Percentiles rank a stretch among this genome's conserved stretches.
phyloP scores from a whole-genome alignment of 805 yeast genomes.

The Suhomyces sp. region DNA sequence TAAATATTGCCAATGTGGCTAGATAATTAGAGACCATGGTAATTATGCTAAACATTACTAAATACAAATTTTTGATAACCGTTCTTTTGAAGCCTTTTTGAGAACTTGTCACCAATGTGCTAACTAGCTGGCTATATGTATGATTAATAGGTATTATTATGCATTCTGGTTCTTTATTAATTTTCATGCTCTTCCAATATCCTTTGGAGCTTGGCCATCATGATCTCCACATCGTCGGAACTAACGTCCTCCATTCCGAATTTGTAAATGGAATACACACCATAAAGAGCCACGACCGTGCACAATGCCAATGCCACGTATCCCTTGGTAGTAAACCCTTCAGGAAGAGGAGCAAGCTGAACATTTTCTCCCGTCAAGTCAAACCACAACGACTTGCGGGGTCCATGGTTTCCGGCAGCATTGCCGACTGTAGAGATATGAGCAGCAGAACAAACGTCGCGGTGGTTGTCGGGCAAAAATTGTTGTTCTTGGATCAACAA shows the following conservation, averaged over 20 bases:
- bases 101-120: neutral
- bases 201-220: slow-evolving; percentile 32
- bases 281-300: slow-evolving; percentile 54
- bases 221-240: slow-evolving; percentile 45
- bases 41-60: too few relatives aligned
- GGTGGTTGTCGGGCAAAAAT: slow-evolving; percentile 45
- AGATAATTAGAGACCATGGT: too few relatives aligned
- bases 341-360: slow-evolving; percentile 63
- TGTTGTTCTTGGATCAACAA: slow-evolving; percentile 37
- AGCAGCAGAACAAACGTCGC: slow-evolving; percentile 46
- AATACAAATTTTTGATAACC: neutral
- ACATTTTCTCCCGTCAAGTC: slow-evolving; percentile 57
- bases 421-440: slow-evolving; percentile 54
- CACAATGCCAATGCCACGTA: slow-evolving; percentile 60
- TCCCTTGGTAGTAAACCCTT: slow-evolving; percentile 69
- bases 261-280: slow-evolving; percentile 54
- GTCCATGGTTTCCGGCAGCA: slow-evolving; percentile 62
- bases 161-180: neutral
- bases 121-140: too few relatives aligned
- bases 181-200: slow-evolving; percentile 27
- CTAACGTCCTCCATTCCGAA: slow-evolving; percentile 66
- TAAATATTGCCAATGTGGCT: too few relatives aligned
- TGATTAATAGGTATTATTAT: too few relatives aligned
- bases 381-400: slow-evolving; percentile 46
- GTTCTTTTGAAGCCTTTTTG: neutral